Conservation (phyloP, 345 rosid species). For the Erysimum cheiranthoides region DNA sequence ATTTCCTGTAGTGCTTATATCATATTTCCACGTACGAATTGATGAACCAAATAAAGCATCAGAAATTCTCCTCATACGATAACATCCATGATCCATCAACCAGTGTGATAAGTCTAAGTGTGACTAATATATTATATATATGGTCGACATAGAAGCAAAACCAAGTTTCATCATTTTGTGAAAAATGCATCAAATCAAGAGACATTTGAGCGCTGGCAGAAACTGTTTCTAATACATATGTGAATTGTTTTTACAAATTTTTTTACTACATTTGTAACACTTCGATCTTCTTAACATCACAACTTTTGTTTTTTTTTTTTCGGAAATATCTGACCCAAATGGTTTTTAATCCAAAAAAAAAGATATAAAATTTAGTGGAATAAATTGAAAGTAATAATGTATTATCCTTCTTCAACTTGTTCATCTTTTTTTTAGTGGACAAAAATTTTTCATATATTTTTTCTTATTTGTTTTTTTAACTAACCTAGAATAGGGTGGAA, state of each 20-base stretch:
- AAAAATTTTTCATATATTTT: neutral
- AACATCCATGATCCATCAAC: no score
- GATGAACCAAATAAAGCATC: no score
- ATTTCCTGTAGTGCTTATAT: no score
- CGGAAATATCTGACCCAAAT: neutral
- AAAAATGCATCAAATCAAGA: neutral
- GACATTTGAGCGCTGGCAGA: no score
- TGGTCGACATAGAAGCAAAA: neutral
- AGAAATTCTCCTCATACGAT: no score
- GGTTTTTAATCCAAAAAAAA: no score
- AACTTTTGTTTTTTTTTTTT: neutral
- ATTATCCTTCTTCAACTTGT: neutral
- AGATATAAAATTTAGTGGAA: neutral
- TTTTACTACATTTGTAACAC: no score
- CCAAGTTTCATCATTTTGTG: neutral
- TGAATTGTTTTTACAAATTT: no score
- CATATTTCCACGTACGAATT: no score
- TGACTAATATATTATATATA: no score
- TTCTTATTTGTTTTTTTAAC: neutral
- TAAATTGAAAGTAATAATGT: neutral
- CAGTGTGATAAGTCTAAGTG: no score
- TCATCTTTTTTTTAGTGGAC: neutral
- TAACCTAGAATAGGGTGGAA: neutral
- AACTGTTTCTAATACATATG: no score
- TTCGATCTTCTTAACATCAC: neutral